phyloP scores from a whole-genome alignment of 2,329 filamentous ascomycete species.

The Penicillium janthinellum region DNA sequence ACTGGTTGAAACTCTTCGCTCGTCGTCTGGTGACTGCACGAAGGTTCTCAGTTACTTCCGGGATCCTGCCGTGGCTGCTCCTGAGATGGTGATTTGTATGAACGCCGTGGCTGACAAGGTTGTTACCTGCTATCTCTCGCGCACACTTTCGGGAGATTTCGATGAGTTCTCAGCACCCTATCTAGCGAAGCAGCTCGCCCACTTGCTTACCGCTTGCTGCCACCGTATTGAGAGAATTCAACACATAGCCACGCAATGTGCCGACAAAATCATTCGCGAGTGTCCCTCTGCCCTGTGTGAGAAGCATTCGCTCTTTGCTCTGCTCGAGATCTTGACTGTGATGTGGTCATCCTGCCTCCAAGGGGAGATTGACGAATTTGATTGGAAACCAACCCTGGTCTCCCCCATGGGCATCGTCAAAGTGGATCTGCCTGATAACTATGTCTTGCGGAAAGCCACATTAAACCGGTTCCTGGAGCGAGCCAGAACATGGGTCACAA shows the following conservation, averaged over 20 bases:
- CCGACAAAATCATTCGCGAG: constrained; percentile 79
- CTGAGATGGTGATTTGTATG: constrained; percentile 65
- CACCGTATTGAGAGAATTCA: constrained; percentile 92
- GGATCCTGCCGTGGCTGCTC: constrained; percentile 75
- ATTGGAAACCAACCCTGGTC: constrained; percentile 77
- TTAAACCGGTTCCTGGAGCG: constrained; percentile 74
- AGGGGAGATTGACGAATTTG: constrained; percentile 90
- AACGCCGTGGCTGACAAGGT: constrained; percentile 66
- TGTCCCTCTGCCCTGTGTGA: constrained; percentile 91
- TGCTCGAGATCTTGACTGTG: constrained; percentile 86
- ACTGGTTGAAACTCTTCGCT: constrained; percentile 84
- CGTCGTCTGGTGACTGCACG: constrained; percentile 84
- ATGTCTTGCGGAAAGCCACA: constrained; percentile 76
- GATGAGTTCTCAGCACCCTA: constrained; percentile 87
- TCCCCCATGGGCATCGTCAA: constrained; percentile 77
- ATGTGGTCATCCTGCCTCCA: constrained; percentile 97
- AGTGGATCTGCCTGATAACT: constrained; percentile 92
- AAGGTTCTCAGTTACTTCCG: constrained; percentile 89
- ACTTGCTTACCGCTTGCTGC: constrained; percentile 85
- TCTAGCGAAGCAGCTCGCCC: constrained; percentile 82
- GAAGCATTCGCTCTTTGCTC: constrained; percentile 83
- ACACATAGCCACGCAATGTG: constrained; percentile 78
- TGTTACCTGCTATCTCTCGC: constrained; percentile 76
- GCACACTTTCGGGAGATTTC: constrained; percentile 70
- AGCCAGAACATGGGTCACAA: constrained; percentile 77